Conservation (phyloP, 2,329 filamentous ascomycete species). For the Colletotrichum sublineola region DNA sequence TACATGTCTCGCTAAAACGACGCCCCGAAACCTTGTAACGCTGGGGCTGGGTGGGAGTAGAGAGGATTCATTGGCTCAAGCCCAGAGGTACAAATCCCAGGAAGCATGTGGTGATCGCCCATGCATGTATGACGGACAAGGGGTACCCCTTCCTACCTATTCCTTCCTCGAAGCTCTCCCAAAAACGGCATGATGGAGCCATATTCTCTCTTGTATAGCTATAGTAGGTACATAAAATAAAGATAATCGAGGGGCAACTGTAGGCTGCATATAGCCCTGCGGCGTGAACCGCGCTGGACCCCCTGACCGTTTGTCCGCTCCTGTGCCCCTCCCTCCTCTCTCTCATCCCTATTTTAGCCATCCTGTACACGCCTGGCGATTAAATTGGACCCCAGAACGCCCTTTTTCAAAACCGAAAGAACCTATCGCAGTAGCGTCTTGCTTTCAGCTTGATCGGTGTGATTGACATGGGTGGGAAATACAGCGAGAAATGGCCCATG, state of each 20-base stretch:
- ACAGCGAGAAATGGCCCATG: constrained; percentile 31
- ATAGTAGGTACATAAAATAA: too few species aligned
- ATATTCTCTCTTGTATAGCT: too few species aligned
- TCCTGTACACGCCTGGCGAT: constrained; percentile 20
- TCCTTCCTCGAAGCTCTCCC: constrained; percentile 11
- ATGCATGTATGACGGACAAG: constrained; percentile 31
- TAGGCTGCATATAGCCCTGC: background rate
- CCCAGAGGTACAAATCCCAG: constrained; percentile 31
- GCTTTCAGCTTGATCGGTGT: background rate
- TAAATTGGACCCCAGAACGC: constrained; percentile 16
- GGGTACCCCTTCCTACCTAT: constrained; percentile 2
- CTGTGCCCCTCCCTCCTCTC: background rate
- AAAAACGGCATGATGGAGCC: constrained; percentile 23
- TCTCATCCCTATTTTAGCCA: constrained; percentile 19
- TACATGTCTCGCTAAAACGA: background rate
- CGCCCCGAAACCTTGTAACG: background rate
- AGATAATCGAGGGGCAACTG: background rate
- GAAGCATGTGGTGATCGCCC: constrained; percentile 41
- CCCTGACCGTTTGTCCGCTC: constrained; percentile 31
- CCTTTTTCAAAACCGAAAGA: background rate
- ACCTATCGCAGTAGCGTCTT: background rate
- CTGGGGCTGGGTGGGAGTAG: background rate
- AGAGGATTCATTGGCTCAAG: constrained; percentile 31
- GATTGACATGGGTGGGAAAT: constrained; percentile 4
- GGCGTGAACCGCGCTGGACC: background rate